Base-by-base conservation (phyloP, 2,329 filamentous ascomycete species). In the Talaromyces sp. region DNA sequence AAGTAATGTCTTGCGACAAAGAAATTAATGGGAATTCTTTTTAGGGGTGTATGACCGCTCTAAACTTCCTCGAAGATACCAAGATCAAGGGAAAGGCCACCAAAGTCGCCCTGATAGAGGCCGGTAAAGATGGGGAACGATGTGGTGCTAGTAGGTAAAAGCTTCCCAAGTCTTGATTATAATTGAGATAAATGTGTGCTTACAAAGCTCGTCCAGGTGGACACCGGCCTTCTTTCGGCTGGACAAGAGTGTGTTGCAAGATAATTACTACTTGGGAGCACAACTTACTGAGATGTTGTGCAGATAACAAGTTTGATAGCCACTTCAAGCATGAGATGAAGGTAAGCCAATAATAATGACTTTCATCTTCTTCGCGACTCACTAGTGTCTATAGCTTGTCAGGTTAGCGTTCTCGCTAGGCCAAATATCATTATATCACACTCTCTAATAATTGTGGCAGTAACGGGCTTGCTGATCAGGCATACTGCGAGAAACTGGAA, bases 191-290 rank as follows among this genome's bases (percentile, higher is more conserved):
- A 36, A 28, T 13, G 44, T 55, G 52, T 8, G 52, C 52, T 55
- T 30, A 55, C 25, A 19, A 55, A 28, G 19, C 17, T 39, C 75
- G 70, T 9, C 27, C 27, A 69, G 74, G 56, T 77, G 75, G 76
- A 78, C 75, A 3, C 77, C 76, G 73, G 74, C 76, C 5, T 77
- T 77, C 62, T 68, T 79, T 8, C 67, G 74, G n/a, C 64, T 79
- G 7, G 74, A 77, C 67, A 72, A 73, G 62, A 68, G 77, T 55
- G 28, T 17, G 52, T 32, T 17, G 15, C 32, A 28, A 55, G n/a
- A 32, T 30, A 49, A 49, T 8, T 25, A 2, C n/a, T 25, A 25
- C 22, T 25, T 19, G 33, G 75, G 76, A 15, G 65, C 75, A 3
- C 75, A 75, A 17, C 73, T 77, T 59, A 71, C 72, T 53, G 71